phyloP scores from a whole-genome alignment of 2,329 filamentous ascomycete species.

The Aspergillus oerlinghausenensis region DNA sequence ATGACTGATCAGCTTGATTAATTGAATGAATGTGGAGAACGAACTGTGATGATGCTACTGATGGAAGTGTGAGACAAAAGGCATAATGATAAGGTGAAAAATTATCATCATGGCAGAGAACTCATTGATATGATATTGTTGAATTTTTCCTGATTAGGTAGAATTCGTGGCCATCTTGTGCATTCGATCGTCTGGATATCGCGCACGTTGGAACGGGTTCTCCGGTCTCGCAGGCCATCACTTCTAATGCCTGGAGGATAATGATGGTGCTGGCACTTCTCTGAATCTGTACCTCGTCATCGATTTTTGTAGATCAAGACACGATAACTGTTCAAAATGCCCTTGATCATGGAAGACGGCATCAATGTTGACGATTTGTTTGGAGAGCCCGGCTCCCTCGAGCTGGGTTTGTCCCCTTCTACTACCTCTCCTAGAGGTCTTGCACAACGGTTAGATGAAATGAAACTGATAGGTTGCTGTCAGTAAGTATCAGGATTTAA shows the following conservation, averaged over 20 bases:
- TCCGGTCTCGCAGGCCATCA: neutral
- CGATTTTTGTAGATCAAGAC: neutral
- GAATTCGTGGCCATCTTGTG: neutral
- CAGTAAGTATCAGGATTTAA: conserved; percentile 56
- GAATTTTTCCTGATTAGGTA: neutral
- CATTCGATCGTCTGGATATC: neutral
- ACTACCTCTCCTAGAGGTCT: conserved; percentile 58
- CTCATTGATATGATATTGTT: neutral
- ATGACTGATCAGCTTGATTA: neutral
- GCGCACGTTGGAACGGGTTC: neutral
- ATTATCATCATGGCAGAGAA: neutral
- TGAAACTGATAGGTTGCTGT: conserved; percentile 71
- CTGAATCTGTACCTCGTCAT: neutral
- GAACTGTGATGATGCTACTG: neutral
- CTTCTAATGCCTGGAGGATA: neutral
- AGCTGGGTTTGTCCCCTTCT: conserved; percentile 52
- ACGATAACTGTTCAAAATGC: conserved; percentile 31
- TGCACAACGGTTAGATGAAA: conserved; percentile 68
- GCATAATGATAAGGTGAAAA: neutral
- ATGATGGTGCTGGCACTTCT: neutral
- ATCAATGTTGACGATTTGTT: conserved; percentile 70
- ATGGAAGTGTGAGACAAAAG: neutral
- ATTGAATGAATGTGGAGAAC: neutral
- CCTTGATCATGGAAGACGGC: conserved; percentile 54
- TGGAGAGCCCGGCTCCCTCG: conserved; percentile 58